Conservation (phyloP, 371 early-diverging fungal species). For the Batkoa obscura region DNA sequence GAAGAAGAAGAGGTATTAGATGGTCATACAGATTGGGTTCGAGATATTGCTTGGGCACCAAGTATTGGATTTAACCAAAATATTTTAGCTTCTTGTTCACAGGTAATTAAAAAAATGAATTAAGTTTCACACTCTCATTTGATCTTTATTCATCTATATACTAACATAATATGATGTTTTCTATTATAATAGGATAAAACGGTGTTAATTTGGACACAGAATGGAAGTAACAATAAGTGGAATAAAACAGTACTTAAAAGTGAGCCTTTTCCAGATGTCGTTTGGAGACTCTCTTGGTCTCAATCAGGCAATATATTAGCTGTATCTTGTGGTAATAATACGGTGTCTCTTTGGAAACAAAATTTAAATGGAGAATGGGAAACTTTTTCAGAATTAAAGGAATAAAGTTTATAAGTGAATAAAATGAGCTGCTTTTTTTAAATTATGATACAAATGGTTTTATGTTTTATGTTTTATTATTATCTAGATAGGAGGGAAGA, state of each 20-base stretch:
- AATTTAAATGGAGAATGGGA: conserved; percentile 83
- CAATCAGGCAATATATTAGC: conserved; percentile 86
- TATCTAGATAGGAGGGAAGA: too few species aligned
- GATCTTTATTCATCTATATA: not conserved
- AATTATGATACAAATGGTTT: too few species aligned
- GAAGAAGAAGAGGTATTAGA: conserved; percentile 56
- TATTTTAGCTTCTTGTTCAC: conserved; percentile 83
- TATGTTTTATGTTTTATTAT: too few species aligned
- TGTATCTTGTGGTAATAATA: conserved; percentile 90
- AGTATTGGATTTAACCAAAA: conserved; percentile 77
- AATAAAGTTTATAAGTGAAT: too few species aligned
- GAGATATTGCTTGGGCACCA: conserved; percentile 94
- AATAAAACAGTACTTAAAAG: conserved; percentile 40
- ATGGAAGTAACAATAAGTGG: conserved; percentile 46
- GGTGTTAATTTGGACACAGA: conserved; percentile 90
- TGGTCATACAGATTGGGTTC: conserved; percentile 95
- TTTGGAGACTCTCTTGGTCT: conserved; percentile 96
- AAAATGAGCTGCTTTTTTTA: too few species aligned
- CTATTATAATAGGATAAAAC: conserved; percentile 49
- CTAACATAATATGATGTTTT: not conserved
- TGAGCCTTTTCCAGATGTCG: conserved; percentile 85
- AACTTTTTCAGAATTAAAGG: conserved; percentile 45
- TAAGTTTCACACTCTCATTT: not conserved
- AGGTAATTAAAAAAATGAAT: conserved; percentile 18
- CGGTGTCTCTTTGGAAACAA: conserved; percentile 90